phyloP scores from a whole-genome alignment of 306 rosid genomes.

The Comarum palustre region DNA sequence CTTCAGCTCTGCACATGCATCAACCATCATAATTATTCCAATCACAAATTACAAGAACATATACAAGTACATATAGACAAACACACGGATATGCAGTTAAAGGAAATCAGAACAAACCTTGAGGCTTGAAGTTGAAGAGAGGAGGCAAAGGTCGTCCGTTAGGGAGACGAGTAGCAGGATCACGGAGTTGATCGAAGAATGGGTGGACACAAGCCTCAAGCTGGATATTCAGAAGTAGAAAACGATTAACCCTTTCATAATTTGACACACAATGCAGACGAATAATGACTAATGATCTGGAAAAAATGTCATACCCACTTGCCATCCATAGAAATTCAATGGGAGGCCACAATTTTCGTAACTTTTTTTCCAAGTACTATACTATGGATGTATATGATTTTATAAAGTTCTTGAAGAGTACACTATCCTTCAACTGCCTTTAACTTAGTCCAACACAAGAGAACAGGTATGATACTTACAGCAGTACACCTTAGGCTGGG shows the following conservation, averaged over 20 bases:
- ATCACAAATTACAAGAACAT: background rate
- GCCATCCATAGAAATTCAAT: too few species aligned
- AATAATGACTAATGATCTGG: background rate
- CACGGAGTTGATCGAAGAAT: constrained; percentile 65
- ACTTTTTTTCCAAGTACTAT: background rate
- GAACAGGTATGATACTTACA: constrained; percentile 34
- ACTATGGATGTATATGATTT: background rate
- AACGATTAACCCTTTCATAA: background rate
- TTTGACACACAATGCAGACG: background rate
- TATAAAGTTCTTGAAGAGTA: background rate
- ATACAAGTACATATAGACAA: background rate
- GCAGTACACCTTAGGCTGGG: constrained; percentile 60
- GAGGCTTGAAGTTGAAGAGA: constrained; percentile 66
- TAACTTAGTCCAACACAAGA: background rate
- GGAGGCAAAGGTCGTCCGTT: constrained; percentile 63
- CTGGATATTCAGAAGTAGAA: constrained; percentile 24
- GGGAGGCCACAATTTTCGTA: background rate
- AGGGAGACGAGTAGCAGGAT: constrained; percentile 55
- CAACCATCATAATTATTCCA: background rate
- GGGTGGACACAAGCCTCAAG: constrained; percentile 58
- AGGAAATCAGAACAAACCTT: constrained; percentile 33
- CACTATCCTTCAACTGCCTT: background rate
- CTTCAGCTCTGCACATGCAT: constrained; percentile 44
- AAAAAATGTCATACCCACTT: background rate
- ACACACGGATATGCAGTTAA: background rate